Percentiles rank a stretch among this genome's conserved stretches.
phyloP scores from a whole-genome alignment of 306 rosid genomes.

The Dicorynia guianensis region DNA sequence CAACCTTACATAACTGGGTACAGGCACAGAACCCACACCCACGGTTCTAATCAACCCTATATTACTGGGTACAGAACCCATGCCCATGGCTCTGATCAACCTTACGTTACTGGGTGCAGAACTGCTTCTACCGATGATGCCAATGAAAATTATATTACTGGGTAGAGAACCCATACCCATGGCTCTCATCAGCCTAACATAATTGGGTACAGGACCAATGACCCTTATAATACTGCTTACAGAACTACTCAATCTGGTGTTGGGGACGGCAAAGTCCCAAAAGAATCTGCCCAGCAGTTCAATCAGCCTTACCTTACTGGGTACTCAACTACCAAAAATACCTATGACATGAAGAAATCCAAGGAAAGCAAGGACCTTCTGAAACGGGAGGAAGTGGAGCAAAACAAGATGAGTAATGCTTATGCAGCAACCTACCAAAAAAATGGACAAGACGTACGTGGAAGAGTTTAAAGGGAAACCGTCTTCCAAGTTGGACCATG shows the following conservation, averaged over 20 bases:
- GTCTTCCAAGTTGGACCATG: conserved; percentile 39
- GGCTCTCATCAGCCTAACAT: not conserved
- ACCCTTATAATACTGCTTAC: too few species aligned
- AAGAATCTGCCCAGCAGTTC: not conserved
- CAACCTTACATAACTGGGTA: too few species aligned
- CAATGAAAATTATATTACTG: too few species aligned
- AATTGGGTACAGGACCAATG: not conserved
- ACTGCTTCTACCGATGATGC: too few species aligned
- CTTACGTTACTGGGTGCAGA: too few species aligned
- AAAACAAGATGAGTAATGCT: not conserved
- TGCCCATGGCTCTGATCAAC: too few species aligned
- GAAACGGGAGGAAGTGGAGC: too few species aligned
- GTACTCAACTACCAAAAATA: not conserved
- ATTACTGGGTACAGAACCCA: too few species aligned
- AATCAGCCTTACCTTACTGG: not conserved
- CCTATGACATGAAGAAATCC: not conserved
- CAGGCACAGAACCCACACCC: too few species aligned
- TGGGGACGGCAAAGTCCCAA: not conserved
- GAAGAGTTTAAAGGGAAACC: not conserved
- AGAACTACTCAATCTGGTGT: too few species aligned
- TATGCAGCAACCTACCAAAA: conserved; percentile 6
- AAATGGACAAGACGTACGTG: not conserved
- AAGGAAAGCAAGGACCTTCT: not conserved
- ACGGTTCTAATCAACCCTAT: too few species aligned
- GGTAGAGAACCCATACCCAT: too few species aligned